Conservation (phyloP, 768 basidiomycete species). For the Termitomyces sp. region DNA sequence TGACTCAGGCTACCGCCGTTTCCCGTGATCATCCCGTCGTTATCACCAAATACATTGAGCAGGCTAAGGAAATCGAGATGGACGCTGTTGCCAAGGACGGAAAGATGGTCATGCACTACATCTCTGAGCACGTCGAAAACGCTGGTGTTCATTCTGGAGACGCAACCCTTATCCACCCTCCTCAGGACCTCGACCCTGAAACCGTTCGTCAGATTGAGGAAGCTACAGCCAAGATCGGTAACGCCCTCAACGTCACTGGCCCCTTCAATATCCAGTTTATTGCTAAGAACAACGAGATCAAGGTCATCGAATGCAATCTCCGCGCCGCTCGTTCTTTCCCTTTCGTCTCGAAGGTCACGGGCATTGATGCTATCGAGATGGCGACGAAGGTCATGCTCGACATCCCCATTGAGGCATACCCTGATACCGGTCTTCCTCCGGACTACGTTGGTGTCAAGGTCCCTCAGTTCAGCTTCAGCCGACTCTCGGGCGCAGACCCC, state of each 20-base stretch:
- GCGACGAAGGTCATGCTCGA: constrained; percentile 99
- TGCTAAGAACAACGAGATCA: constrained; percentile 99
- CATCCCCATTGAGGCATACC: constrained; percentile 86
- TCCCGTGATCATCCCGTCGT: constrained; percentile 97
- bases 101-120: constrained; percentile 99
- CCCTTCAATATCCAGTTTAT: constrained; percentile 99
- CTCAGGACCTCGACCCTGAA: constrained; percentile 96
- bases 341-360: constrained; percentile 98
- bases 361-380: constrained; percentile 97
- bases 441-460: constrained; percentile 99
- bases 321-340: constrained; percentile 98
- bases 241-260: constrained; percentile 96
- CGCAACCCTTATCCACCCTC: constrained; percentile 96
- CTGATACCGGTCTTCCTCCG: constrained; percentile 78
- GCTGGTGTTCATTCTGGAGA: constrained; percentile 99
- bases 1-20: constrained; percentile 93
- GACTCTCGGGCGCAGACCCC: constrained; percentile 95
- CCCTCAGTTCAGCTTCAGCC: constrained; percentile 98
- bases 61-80: constrained; percentile 99
- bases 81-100: constrained; percentile 97
- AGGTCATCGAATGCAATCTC: constrained; percentile 99
- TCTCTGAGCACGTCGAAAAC: constrained; percentile 99
- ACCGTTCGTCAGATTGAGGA: constrained; percentile 96
- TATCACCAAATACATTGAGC: constrained; percentile 98
- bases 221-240: constrained; percentile 96